phyloP scores from a whole-genome alignment of 768 basidiomycete genomes.

The Termitomyces sp. region DNA sequence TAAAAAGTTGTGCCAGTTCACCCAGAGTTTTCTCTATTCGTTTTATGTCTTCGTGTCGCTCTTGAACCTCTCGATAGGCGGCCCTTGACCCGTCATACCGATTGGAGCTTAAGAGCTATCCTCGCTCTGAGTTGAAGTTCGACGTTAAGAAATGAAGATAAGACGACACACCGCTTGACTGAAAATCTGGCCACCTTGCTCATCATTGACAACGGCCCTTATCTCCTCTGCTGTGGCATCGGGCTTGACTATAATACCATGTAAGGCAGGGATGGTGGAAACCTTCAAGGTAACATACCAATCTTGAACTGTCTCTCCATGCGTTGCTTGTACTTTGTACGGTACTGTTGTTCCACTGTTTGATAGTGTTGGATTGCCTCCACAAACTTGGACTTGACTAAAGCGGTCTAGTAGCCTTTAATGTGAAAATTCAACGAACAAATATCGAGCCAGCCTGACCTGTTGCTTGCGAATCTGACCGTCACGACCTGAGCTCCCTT shows the following conservation, averaged over 20 bases:
- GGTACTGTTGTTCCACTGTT: conserved; percentile 74
- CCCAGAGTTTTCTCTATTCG: conserved; percentile 90
- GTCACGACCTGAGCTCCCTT: conserved; percentile 60
- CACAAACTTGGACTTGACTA: conserved; percentile 73
- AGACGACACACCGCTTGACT: conserved; percentile 63
- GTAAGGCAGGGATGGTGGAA: background rate
- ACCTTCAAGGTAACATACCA: conserved; percentile 35
- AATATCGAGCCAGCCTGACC: conserved; percentile 28
- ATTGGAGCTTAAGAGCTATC: conserved; percentile 80
- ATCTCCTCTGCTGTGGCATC: conserved; percentile 90
- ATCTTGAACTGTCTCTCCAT: conserved; percentile 88
- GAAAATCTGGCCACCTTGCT: conserved; percentile 81
- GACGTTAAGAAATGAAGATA: background rate
- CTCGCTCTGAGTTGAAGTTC: conserved; percentile 6
- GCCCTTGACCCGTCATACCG: conserved; percentile 87
- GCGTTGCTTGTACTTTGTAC: conserved; percentile 71
- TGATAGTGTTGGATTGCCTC: conserved; percentile 86
- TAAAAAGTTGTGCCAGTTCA: conserved; percentile 93
- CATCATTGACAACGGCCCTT: conserved; percentile 79
- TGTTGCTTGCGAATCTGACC: conserved; percentile 76
- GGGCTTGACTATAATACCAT: conserved; percentile 64
- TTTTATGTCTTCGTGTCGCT: conserved; percentile 92
- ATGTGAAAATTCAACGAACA: background rate
- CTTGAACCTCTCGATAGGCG: conserved; percentile 96
- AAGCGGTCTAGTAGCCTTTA: conserved; percentile 36